A percentile compares a stretch with the other conserved stretches of the same genome.
Evolutionary conservation across 1,139 yeast genomes (phyloP).

Genomic region (Saccharomyces hybrid): DNA sequence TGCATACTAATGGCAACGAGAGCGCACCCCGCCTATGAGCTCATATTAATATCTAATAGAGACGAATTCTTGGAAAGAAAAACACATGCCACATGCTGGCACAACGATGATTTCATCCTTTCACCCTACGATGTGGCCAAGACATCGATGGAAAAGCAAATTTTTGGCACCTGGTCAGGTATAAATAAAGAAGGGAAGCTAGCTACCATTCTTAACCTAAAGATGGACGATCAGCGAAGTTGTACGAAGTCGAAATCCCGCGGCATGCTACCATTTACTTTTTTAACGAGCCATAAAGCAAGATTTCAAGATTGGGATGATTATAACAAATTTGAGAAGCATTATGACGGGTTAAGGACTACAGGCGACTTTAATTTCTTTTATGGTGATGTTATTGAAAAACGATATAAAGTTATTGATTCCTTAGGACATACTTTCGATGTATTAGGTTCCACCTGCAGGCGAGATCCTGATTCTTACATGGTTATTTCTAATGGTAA

Average conservation of each 20-base stretch:
- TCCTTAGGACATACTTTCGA: conserved; percentile 33
- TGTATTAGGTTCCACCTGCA: conserved; percentile 41
- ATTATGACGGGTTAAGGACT: conserved; percentile 33
- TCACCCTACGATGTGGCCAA: conserved; percentile 74
- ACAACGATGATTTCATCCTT: conserved; percentile 40
- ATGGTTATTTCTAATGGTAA: conserved; percentile 32
- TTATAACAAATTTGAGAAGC: conserved; percentile 22
- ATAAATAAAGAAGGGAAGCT: conserved; percentile 53
- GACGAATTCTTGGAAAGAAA: conserved; percentile 77
- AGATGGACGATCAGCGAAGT: conserved; percentile 29
- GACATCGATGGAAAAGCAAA: conserved; percentile 33
- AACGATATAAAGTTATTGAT: conserved; percentile 31
- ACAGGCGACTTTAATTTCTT: conserved; percentile 83
- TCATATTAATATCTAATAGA: conserved; percentile 70
- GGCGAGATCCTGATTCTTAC: conserved; percentile 15
- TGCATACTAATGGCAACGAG: conserved; percentile 58
- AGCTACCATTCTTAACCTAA: conserved; percentile 68
- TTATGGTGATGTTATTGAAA: conserved; percentile 50
- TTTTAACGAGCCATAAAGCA: conserved; percentile 37
- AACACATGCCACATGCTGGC: conserved; percentile 56
- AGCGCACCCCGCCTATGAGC: conserved; percentile 56
- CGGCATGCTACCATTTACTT: conserved; percentile 61
- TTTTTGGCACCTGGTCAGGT: conserved; percentile 90
- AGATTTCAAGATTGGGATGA: conserved; percentile 42
- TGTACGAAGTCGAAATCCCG: conserved; percentile 45